Evolutionary conservation across 495 filamentous ascomycete genomes (phyloP).

Genomic region (Aspergillus diversus): DNA sequence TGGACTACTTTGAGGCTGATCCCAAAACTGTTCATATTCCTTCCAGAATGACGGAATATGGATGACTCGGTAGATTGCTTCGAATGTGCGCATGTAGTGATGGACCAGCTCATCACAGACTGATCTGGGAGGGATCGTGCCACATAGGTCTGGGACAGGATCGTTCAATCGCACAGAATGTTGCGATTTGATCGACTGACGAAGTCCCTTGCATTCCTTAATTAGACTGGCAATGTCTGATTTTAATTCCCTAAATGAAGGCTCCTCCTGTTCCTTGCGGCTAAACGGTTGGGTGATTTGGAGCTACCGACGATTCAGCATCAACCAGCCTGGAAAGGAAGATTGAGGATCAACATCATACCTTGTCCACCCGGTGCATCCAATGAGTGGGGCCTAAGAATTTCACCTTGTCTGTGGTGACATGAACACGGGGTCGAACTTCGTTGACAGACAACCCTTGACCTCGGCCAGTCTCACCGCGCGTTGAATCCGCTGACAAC

Average conservation of each 20-base stretch:
- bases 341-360: slow-evolving; percentile 21
- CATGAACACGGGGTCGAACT: slow-evolving; percentile 17
- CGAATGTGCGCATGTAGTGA: slow-evolving; percentile 51
- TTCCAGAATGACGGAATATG: slow-evolving; percentile 51
- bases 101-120: slow-evolving; percentile 45
- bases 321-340: background rate
- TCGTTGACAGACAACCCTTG: background rate
- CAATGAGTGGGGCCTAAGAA: slow-evolving; percentile 45
- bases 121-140: slow-evolving; percentile 23
- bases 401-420: slow-evolving; percentile 39
- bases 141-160: slow-evolving; percentile 24
- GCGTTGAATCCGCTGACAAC: background rate
- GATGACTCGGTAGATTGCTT: slow-evolving; percentile 49
- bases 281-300: slow-evolving; percentile 16
- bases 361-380: slow-evolving; percentile 42
- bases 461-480: slow-evolving; percentile 6
- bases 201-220: slow-evolving; percentile 26
- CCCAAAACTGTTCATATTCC: slow-evolving; percentile 47
- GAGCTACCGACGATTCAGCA: slow-evolving; percentile 18
- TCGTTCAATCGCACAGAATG: slow-evolving; percentile 23
- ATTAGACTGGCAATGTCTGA: slow-evolving; percentile 20
- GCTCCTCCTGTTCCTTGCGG: slow-evolving; percentile 16
- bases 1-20: slow-evolving; percentile 31
- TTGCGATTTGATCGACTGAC: slow-evolving; percentile 25
- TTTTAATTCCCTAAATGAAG: slow-evolving; percentile 18